Percentiles rank a stretch among this genome's conserved stretches.
phyloP scores from a whole-genome alignment of 2,329 filamentous ascomycete species.

The Colletotrichum viniferum region DNA sequence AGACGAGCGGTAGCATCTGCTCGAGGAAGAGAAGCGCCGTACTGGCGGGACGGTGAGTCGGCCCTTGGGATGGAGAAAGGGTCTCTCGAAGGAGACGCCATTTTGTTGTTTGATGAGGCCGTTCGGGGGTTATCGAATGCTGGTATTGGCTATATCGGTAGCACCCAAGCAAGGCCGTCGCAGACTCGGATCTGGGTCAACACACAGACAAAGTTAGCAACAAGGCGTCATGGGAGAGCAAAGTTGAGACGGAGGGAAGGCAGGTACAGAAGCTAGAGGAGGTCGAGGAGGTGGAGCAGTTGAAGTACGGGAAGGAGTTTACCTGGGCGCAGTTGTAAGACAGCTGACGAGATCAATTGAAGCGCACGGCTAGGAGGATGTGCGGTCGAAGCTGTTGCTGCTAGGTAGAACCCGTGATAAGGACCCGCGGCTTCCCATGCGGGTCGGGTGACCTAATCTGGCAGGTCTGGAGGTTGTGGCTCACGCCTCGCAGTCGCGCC shows the following conservation, averaged over 20 bases:
- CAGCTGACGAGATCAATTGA: constrained; percentile 23
- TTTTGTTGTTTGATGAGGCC: constrained; percentile 23
- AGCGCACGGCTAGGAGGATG: constrained; percentile 11
- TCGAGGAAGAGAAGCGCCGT: constrained; percentile 51
- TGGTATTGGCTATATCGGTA: background rate
- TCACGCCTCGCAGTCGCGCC: background rate
- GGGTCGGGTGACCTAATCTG: constrained; percentile 23
- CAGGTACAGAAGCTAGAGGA: background rate
- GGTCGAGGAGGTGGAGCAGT: background rate
- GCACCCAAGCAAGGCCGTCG: constrained; percentile 12
- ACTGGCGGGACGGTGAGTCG: constrained; percentile 40
- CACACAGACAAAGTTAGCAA: constrained; percentile 18
- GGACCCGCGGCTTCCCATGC: constrained; percentile 6
- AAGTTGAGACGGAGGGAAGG: background rate
- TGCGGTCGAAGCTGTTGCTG: constrained; percentile 18
- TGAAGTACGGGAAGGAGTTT: constrained; percentile 7
- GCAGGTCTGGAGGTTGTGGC: constrained; percentile 21
- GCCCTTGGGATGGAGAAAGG: constrained; percentile 35
- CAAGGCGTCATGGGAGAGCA: background rate
- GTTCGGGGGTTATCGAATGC: background rate
- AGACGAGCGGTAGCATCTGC: constrained; percentile 66
- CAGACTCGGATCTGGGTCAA: constrained; percentile 14
- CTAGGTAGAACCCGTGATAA: constrained; percentile 22
- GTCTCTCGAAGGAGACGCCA: constrained; percentile 44
- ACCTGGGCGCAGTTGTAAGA: constrained; percentile 14